Conservation (phyloP, 441 rosid genomes). For the Oxalis stricta region DNA sequence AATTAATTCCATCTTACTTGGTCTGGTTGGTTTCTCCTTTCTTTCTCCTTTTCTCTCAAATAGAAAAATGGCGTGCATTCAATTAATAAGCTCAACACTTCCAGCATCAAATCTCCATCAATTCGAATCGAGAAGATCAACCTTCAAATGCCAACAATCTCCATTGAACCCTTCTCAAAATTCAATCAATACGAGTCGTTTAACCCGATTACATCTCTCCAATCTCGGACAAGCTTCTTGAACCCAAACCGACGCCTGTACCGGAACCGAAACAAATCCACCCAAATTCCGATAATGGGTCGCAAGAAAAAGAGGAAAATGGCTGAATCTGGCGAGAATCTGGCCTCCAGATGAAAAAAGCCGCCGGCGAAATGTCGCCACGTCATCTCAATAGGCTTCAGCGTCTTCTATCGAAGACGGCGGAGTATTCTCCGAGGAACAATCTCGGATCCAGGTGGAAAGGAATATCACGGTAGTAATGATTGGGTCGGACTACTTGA, state of each 20-base stretch:
- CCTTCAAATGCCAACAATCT: conserved; percentile 31
- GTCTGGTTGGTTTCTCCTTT: no score
- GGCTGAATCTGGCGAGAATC: conserved; percentile 36
- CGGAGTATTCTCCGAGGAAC: conserved; percentile 74
- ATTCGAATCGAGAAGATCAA: conserved; percentile 23
- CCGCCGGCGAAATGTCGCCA: conserved; percentile 85
- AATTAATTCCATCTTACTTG: no score
- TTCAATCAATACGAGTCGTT: conserved; percentile 11
- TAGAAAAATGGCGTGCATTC: no score
- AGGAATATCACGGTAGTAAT: conserved; percentile 39
- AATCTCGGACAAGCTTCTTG: conserved; percentile 66
- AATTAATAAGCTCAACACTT: conserved; percentile 19
- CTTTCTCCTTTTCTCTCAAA: no score
- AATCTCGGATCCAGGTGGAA: conserved; percentile 44
- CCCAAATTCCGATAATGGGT: conserved; percentile 5
- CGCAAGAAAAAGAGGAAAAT: conserved; percentile 18
- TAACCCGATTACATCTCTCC: conserved; percentile 36
- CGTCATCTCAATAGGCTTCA: conserved; percentile 49
- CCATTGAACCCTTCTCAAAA: conserved; percentile 24
- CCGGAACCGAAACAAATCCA: conserved; percentile 7
- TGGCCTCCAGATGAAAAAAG: conserved; percentile 79
- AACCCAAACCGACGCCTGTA: conserved; percentile 17
- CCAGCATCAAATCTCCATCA: conserved; percentile 29
- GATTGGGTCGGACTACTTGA: conserved; percentile 61
- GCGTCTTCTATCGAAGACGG: conserved; percentile 52